Conservation (phyloP, 2,329 filamentous ascomycete species). For the Ascocoryne sarcoides region DNA sequence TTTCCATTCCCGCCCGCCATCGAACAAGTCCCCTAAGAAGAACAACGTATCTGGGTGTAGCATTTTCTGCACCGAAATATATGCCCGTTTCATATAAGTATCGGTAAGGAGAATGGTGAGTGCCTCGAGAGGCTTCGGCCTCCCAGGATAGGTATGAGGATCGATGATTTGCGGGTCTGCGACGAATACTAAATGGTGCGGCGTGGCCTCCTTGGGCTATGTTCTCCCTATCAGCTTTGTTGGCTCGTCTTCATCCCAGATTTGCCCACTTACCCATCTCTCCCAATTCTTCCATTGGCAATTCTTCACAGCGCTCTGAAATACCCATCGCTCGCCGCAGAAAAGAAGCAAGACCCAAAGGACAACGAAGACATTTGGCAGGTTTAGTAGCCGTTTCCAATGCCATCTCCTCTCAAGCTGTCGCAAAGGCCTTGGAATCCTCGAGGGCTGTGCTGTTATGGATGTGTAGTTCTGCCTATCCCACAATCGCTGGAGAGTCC, state of each 20-base stretch:
- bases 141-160: constrained; percentile 64
- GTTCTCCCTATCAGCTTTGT: constrained; percentile 16
- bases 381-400: constrained; percentile 44
- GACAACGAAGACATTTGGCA: constrained; percentile 58
- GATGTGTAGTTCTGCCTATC: constrained; percentile 10
- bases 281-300: constrained; percentile 90
- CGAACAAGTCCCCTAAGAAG: constrained; percentile 91
- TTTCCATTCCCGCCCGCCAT: constrained; percentile 92
- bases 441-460: constrained; percentile 11
- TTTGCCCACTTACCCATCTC: constrained; percentile 62
- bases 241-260: constrained; percentile 3
- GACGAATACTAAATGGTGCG: constrained; percentile 64
- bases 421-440: constrained; percentile 13
- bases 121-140: constrained; percentile 61
- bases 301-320: constrained; percentile 56
- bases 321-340: constrained; percentile 78
- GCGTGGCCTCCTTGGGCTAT: constrained; percentile 67
- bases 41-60: constrained; percentile 81
- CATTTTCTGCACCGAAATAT: constrained; percentile 64
- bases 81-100: constrained; percentile 78
- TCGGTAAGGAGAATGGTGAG: constrained; percentile 70
- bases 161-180: constrained; percentile 68
- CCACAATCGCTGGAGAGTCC: constrained; percentile 19
- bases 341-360: constrained; percentile 72
- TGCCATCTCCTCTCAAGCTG: constrained; percentile 35